Evolutionary conservation across 2,329 filamentous ascomycete genomes (phyloP), one percentile per base, ranked within the genome.

Genomic region (Phialophora macrospora): DNA sequence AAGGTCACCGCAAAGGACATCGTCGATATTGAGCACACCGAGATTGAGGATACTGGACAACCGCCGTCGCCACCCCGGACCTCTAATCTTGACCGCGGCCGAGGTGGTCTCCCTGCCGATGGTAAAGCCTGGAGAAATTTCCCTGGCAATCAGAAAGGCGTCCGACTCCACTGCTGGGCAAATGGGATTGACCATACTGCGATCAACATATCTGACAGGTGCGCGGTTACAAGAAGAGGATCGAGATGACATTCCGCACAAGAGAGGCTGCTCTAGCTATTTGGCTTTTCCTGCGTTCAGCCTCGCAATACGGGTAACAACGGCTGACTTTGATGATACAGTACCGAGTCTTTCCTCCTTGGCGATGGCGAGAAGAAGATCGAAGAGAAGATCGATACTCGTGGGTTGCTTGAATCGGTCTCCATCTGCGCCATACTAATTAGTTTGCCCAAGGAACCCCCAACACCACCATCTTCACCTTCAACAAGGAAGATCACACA

Each of bases 401-500:
- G 94, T 96, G 84, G 79, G 90, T 80, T 41, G 24, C n/a, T 57
- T 48, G 60, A 55, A 52, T 34, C 20, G 38, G 17, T 32, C 20
- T 17, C 61, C 2, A 3, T 12, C 14, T 5, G 26, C 44, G 22
- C 41, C 28, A 5, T 55, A 22, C 58, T 70, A 26, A 70, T 6
- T 22, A 2, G 20, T 20, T 8, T 41, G 22, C 58, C 41, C 48
- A 65, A 95, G 93, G 92, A 75, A 93, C 96, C 76, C 92, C 94
- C 24, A 96, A 97, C 77, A 93, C 91, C n/a, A 91, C 92, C 9
- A 91, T 97, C 79, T 99, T 99, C 81, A 88, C 92, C 65, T 88
- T 99, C 80, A 92, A 92, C 80, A 98, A 97, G 79, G 95, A 99
- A 78, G 95, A 99, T 74, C 94, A 97, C 80, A 97, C 94, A 0